phyloP scores from a whole-genome alignment of 2,329 filamentous ascomycete species.

The Colletotrichum falcatum region DNA sequence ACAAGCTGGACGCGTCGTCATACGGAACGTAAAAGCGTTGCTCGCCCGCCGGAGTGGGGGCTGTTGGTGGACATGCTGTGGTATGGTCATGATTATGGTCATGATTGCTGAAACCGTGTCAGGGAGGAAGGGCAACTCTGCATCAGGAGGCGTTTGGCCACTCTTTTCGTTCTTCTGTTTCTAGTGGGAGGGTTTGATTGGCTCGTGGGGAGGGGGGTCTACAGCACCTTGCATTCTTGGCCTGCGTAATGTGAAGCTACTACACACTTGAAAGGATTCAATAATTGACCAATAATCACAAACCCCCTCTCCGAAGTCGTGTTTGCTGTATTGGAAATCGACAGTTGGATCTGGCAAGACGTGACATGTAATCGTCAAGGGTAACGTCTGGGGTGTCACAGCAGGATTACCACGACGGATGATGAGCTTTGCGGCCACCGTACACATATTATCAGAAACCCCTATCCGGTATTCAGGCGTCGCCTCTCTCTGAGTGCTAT shows the following conservation, averaged over 20 bases:
- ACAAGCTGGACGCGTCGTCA: slow-evolving; percentile 64
- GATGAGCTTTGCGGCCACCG: not conserved
- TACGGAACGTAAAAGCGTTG: slow-evolving; percentile 51
- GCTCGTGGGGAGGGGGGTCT: not conserved
- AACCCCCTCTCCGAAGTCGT: not conserved
- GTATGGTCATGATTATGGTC: not conserved
- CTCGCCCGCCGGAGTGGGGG: not conserved
- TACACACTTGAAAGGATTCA: not conserved
- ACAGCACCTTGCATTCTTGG: slow-evolving; percentile 25
- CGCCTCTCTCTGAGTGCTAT: not conserved
- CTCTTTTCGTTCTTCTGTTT: not conserved
- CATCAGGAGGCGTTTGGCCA: slow-evolving; percentile 32
- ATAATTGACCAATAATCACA: not conserved
- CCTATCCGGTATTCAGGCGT: not conserved
- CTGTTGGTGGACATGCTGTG: not conserved
- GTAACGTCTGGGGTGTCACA: not conserved
- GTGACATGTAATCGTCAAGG: not conserved
- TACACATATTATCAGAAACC: slow-evolving; percentile 6
- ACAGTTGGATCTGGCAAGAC: not conserved
- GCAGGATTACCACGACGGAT: not conserved
- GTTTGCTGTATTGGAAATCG: not conserved
- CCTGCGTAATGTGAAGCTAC: slow-evolving; percentile 4
- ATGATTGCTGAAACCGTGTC: not conserved
- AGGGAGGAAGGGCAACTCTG: slow-evolving; percentile 5
- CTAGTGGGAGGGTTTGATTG: not conserved